Base-by-base conservation (phyloP, 2,329 filamentous ascomycete genomes). In the Sclerotinia borealis region DNA sequence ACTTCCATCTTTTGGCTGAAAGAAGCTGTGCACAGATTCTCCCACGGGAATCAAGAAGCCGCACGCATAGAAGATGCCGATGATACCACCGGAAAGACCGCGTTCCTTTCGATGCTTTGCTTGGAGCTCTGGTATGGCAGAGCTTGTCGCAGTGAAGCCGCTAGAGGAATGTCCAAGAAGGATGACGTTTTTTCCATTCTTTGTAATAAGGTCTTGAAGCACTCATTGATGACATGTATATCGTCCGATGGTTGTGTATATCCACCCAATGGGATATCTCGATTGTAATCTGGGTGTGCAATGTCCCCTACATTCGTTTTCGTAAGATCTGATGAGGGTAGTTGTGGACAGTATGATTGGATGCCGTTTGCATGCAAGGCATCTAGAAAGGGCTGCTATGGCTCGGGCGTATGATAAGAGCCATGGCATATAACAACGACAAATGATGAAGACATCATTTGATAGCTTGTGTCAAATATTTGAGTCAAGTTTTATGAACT, bases 401-500 rank as follows among this genome's bases (percentile, higher is more conserved):
- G 55, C n/a, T 59, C 55, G 2, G 55, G 55, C 4, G 55, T 59
- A 10, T 59, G 41, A n/a, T 59, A 59, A 25, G 55, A 59, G 34
- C 55, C 55, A 25, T 59, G 55, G n/a, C 55, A 59, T 29, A 59
- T 59, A 10, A 59, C 39, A 34, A 58, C 39, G 27, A 50, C 29
- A 34, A 34, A 50, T 22, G 48, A 22, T 22, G 27, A n/a, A 50
- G 48, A 50, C 48, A 50, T n/a, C 17, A 8, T 50, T 34, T 34
- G 29, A 50, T 22, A 15, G 29, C n/a, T 22, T 34, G 5, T n/a
- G 19, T 15, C 7, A 13, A 31, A 29, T 50, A 50, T 11, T 50
- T 34, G 29, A 19, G 13, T 45, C 41, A n/a, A 22, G 9, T 22
- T 45, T 39, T 15, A 39, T 15, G 13, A 39, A 39, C 2, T 39